phyloP scores from a whole-genome alignment of 2,329 filamentous ascomycete species.

The Epichloe amarillans region DNA sequence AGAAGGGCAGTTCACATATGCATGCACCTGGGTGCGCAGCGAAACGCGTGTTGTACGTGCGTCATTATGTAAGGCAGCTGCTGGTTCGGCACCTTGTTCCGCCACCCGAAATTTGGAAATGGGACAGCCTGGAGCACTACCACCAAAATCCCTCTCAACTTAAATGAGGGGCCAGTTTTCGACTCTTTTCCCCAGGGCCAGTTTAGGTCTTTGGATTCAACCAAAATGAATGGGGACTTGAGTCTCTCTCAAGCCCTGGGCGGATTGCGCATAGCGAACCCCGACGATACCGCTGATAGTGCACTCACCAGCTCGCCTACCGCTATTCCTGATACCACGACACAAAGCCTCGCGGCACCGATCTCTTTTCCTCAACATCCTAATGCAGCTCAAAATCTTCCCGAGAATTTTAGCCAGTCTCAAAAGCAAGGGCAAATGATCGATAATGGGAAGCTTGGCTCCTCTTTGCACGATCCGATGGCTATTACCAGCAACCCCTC shows the following conservation, averaged over 20 bases:
- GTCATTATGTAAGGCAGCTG: conserved; percentile 7
- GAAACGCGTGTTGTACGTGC: neutral
- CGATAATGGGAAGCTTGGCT: neutral
- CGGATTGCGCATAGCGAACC: conserved; percentile 92
- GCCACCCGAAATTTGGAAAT: conserved; percentile 3
- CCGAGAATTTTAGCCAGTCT: neutral
- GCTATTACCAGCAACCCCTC: neutral
- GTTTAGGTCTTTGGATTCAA: conserved; percentile 11
- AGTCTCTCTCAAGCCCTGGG: conserved; percentile 87
- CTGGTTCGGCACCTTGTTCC: conserved; percentile 3
- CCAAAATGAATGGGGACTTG: conserved; percentile 77
- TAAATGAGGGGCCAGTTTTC: neutral
- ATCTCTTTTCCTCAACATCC: conserved; percentile 3
- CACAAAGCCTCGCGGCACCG: conserved; percentile 6
- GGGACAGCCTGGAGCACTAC: neutral
- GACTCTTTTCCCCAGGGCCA: conserved; percentile 13
- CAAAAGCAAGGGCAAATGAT: neutral
- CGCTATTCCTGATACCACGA: conserved; percentile 11
- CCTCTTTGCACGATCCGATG: neutral
- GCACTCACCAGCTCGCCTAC: conserved; percentile 5
- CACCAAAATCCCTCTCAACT: conserved; percentile 2
- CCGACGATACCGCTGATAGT: conserved; percentile 52
- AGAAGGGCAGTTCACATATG: neutral
- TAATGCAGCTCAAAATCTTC: neutral
- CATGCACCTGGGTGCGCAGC: neutral